phyloP scores from a whole-genome alignment of 345 rosid genomes.

The Pseudoturritis turrita region DNA sequence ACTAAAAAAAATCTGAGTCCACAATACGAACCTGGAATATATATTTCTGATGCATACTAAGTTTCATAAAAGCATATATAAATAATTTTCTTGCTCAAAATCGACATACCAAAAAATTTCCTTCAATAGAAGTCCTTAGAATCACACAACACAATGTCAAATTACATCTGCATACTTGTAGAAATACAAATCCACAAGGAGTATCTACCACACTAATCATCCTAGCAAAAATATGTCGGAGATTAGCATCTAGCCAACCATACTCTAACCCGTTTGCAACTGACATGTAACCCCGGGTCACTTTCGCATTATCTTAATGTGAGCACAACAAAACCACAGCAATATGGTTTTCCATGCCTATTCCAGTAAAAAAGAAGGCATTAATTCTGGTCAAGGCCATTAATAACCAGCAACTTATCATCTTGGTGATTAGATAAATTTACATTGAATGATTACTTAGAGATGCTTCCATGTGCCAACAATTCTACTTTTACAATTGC shows the following conservation, averaged over 20 bases:
- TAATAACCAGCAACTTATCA: conserved; percentile 9
- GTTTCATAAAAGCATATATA: not conserved
- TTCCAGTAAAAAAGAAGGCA: not conserved
- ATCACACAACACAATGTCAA: not conserved
- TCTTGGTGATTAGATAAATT: not conserved
- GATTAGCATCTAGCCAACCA: conserved; percentile 1
- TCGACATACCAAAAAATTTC: not conserved
- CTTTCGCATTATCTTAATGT: not conserved
- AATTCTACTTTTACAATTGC: no score
- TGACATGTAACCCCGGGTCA: not conserved
- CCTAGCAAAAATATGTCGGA: not conserved
- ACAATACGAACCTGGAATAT: no score
- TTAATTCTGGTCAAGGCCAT: conserved; percentile 10
- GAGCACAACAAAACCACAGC: not conserved
- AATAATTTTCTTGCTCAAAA: not conserved
- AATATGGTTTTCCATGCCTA: not conserved
- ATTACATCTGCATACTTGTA: not conserved
- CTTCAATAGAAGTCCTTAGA: not conserved
- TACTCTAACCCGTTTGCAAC: not conserved
- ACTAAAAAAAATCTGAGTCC: not conserved
- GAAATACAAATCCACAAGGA: not conserved
- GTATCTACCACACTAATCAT: not conserved
- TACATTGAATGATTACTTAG: no score
- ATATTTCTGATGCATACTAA: not conserved
- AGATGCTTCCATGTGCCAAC: not conserved